Conservation (phyloP, 2,329 filamentous ascomycete species). For the Talaromyces sp. region DNA sequence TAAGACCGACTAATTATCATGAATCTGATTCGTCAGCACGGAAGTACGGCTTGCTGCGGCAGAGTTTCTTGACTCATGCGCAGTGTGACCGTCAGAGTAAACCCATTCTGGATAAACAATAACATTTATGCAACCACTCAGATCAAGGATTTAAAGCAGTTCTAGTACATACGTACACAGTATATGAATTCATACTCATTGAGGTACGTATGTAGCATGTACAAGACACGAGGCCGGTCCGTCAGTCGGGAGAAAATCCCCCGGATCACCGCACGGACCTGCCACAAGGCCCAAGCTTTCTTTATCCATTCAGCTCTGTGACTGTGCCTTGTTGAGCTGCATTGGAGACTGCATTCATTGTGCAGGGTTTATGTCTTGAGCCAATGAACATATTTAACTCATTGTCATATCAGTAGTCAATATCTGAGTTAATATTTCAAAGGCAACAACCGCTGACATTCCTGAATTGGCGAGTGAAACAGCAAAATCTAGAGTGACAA, state of each 20-base stretch:
- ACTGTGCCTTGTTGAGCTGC: neutral
- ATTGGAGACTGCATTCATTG: neutral
- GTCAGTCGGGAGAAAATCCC: slow-evolving; percentile 7
- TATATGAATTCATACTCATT: neutral
- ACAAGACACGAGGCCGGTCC: neutral
- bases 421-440: too few species aligned
- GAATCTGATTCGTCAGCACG: slow-evolving; percentile 6
- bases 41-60: neutral
- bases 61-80: neutral
- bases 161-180: neutral
- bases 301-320: neutral
- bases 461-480: neutral
- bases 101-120: neutral
- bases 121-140: neutral
- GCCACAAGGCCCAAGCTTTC: slow-evolving; percentile 1
- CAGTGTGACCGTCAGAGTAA: neutral
- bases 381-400: neutral
- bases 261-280: slow-evolving; percentile 10
- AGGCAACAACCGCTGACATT: neutral
- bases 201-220: neutral
- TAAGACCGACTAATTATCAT: neutral
- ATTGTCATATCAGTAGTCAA: neutral
- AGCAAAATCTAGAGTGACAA: neutral
- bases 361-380: neutral
- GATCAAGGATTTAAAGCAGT: neutral